Evolutionary conservation across 1,139 yeast species (phyloP).

Genomic region (Yamadazyma sp.): DNA sequence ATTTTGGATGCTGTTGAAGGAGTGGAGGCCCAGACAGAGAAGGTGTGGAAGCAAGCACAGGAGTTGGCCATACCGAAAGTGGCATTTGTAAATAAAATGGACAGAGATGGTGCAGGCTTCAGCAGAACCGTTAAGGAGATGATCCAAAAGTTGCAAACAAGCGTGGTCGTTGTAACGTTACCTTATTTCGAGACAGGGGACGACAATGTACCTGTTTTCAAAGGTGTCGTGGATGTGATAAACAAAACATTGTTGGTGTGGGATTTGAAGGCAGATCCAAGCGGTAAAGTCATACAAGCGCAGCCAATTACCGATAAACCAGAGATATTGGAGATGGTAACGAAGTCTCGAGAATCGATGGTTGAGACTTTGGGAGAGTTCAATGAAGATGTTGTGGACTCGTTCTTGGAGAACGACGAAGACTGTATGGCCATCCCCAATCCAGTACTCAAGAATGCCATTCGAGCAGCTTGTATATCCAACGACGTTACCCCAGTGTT

Average conservation of each 20-base stretch:
- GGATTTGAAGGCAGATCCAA: constrained; percentile 46
- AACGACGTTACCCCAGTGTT: constrained; percentile 72
- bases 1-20: constrained; percentile 96
- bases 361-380: constrained; percentile 82
- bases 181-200: constrained; percentile 60
- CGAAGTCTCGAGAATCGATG: constrained; percentile 66
- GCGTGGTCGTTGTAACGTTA: constrained; percentile 72
- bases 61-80: constrained; percentile 68
- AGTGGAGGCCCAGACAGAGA: constrained; percentile 96
- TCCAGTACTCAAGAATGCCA: constrained; percentile 50
- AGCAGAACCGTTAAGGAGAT: constrained; percentile 87
- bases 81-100: constrained; percentile 92
- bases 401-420: constrained; percentile 69
- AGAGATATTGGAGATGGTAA: constrained; percentile 48
- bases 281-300: constrained; percentile 59
- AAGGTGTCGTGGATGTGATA: constrained; percentile 83
- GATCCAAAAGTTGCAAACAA: constrained; percentile 71
- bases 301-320: constrained; percentile 37
- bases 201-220: constrained; percentile 49
- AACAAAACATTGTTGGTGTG: constrained; percentile 66
- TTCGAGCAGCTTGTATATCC: constrained; percentile 61
- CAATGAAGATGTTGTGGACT: constrained; percentile 75
- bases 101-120: constrained; percentile 92
- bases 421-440: constrained; percentile 67
- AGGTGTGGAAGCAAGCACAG: constrained; percentile 89